These are phyloP conservation scores for Elsinoe fawcettii DNA, from an alignment of 2,329 filamentous ascomycete genomes.

Conservation along the genomic window DNA sequence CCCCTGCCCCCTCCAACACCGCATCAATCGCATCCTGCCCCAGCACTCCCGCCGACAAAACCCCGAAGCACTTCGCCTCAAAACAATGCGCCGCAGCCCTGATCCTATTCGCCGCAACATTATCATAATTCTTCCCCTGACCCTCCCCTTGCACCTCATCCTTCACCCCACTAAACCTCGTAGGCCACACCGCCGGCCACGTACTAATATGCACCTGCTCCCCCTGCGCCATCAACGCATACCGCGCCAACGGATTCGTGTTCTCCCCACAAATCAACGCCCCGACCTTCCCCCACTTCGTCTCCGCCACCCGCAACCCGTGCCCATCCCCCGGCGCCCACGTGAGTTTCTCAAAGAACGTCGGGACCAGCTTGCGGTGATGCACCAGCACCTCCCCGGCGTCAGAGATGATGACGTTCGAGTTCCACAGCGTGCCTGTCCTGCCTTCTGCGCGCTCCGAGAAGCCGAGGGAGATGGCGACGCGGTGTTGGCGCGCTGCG, in stretches of 20 bases:
- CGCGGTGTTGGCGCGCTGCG: constrained; percentile 31
- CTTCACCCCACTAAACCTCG: constrained; percentile 19
- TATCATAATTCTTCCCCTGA: constrained; percentile 46
- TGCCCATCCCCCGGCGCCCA: constrained; percentile 48
- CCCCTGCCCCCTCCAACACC: constrained; percentile 24
- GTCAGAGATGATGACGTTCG: constrained; percentile 41
- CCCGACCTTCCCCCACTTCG: constrained; percentile 41
- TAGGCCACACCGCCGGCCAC: constrained; percentile 51
- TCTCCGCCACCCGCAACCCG: constrained; percentile 42
- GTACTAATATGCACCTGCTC: constrained; percentile 50
- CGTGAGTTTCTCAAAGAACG: constrained; percentile 50
- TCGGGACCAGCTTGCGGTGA: constrained; percentile 49
- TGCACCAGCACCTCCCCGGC: constrained; percentile 43
- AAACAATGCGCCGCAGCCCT: constrained; percentile 50
- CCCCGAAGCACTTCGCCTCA: constrained; percentile 50
- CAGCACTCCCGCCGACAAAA: constrained; percentile 42
- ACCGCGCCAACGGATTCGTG: constrained; percentile 49
- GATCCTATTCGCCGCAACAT: constrained; percentile 46
- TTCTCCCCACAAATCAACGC: constrained; percentile 51
- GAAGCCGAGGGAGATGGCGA: constrained; percentile 44
- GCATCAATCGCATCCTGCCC: constrained; percentile 34
- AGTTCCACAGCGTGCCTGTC: constrained; percentile 44
- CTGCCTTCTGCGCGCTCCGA: constrained; percentile 42
- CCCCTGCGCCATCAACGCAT: constrained; percentile 46
- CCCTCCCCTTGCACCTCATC: background rate